A percentile compares a stretch with the other conserved stretches of the same genome.
These are phyloP conservation scores for Apiotrichum porosum DNA, from an alignment of 1,284 basidiomycete species.

Conservation along the genomic window DNA sequence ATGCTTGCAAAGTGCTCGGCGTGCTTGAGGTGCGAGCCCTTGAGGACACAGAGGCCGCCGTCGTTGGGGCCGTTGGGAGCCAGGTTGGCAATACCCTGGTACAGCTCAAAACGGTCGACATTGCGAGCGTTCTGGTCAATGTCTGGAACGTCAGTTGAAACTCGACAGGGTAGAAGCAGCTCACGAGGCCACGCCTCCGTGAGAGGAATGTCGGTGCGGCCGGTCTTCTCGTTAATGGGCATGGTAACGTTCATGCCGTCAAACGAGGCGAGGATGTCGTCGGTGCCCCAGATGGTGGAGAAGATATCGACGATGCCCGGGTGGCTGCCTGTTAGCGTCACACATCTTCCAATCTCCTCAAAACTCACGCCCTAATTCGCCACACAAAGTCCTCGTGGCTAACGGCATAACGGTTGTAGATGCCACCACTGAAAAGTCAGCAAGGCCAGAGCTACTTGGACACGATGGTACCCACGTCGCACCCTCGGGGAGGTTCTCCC, in stretches of 20 bases:
- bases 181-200: slow-evolving; percentile 24
- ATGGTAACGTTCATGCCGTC: slow-evolving; percentile 28
- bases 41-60: slow-evolving; percentile 29
- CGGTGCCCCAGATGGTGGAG: slow-evolving; percentile 38
- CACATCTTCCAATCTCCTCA: slow-evolving; percentile 9
- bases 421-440: slow-evolving; percentile 15
- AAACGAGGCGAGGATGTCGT: slow-evolving; percentile 40
- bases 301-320: slow-evolving; percentile 35
- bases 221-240: slow-evolving; percentile 12
- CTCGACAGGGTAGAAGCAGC: background rate
- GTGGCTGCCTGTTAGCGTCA: slow-evolving; percentile 8
- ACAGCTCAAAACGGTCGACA: slow-evolving; percentile 20
- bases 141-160: slow-evolving; percentile 4
- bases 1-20: slow-evolving; percentile 18
- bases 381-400: slow-evolving; percentile 43
- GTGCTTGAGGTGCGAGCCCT: slow-evolving; percentile 19
- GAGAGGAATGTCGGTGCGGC: slow-evolving; percentile 13
- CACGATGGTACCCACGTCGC: slow-evolving; percentile 18
- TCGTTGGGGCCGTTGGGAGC: slow-evolving; percentile 25
- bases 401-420: slow-evolving; percentile 31
- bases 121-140: slow-evolving; percentile 27
- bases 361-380: slow-evolving; percentile 28
- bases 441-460: background rate
- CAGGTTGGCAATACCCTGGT: slow-evolving; percentile 29
- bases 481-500: slow-evolving; percentile 33